A percentile compares a stretch with the other conserved stretches of the same genome.
Evolutionary conservation across 2,329 filamentous ascomycete genomes (phyloP).

Genomic region (Fusarium sp.): DNA sequence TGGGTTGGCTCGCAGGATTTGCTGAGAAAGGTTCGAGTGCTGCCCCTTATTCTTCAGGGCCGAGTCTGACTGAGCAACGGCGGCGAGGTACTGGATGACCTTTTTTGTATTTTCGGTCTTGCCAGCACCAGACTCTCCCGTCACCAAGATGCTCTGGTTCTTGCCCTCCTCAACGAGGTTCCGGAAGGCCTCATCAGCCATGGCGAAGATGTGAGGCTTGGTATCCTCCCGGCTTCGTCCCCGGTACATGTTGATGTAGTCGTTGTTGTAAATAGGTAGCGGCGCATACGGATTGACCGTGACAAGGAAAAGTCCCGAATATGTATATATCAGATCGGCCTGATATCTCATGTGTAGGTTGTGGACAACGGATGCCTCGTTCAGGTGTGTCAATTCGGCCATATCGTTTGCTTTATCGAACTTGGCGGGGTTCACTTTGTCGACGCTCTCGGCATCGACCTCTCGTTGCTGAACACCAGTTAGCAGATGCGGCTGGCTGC

Average conservation of each 20-base stretch:
- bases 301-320: constrained; percentile 95
- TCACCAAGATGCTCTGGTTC: constrained; percentile 98
- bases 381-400: constrained; percentile 97
- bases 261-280: constrained; percentile 93
- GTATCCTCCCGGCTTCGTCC: constrained; percentile 92
- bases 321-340: constrained; percentile 96
- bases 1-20: constrained; percentile 95
- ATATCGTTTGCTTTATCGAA: constrained; percentile 99
- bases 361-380: constrained; percentile 97
- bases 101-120: constrained; percentile 99
- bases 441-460: constrained; percentile 86
- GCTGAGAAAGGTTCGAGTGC: constrained; percentile 90
- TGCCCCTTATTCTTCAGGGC: constrained; percentile 70
- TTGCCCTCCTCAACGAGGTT: constrained; percentile 95
- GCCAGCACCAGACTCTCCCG: constrained; percentile 95
- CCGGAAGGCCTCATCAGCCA: constrained; percentile 96
- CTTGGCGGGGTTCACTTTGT: constrained; percentile 99
- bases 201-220: constrained; percentile 96
- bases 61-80: constrained; percentile 88
- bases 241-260: constrained; percentile 98
- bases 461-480: constrained; percentile 77
- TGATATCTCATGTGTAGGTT: constrained; percentile 97
- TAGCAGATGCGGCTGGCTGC: constrained; percentile 14
- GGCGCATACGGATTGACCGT: constrained; percentile 97
- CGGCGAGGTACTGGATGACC: constrained; percentile 97